Evolutionary conservation across 768 basidiomycete genomes (phyloP).

Genomic region (Mycena chlorophos): DNA sequence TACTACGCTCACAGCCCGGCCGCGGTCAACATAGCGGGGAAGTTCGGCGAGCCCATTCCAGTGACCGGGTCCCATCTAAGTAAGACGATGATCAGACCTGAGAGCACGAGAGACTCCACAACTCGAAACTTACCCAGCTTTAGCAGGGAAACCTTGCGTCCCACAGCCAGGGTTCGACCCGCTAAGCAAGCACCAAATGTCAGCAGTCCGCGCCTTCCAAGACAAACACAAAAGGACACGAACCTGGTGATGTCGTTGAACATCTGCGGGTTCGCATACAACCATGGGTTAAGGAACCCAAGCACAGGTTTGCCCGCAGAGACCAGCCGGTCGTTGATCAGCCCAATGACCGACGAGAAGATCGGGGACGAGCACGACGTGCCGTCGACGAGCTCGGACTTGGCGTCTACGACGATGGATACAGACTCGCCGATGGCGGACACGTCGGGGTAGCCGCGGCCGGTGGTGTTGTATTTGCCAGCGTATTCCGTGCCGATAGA

Average conservation of each 20-base stretch:
- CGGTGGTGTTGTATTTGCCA: constrained; percentile 16
- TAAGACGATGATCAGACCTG: neutral
- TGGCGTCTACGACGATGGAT: constrained; percentile 27
- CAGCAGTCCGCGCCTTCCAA: no score
- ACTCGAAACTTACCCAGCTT: constrained; percentile 37
- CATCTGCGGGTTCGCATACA: constrained; percentile 35
- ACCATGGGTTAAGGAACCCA: constrained; percentile 32
- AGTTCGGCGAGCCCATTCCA: constrained; percentile 26
- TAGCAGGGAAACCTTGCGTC: constrained; percentile 38
- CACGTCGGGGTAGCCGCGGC: constrained; percentile 42
- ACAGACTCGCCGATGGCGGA: constrained; percentile 39
- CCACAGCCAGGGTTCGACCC: constrained; percentile 48
- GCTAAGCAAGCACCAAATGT: no score
- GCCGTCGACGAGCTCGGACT: constrained; percentile 32
- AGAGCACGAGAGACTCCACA: constrained; percentile 4
- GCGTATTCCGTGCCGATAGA: constrained; percentile 18
- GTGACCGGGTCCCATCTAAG: neutral
- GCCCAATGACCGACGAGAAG: constrained; percentile 45
- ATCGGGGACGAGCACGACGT: constrained; percentile 52
- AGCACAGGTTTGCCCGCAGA: constrained; percentile 31
- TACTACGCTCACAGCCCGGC: constrained; percentile 9
- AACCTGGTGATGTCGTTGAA: constrained; percentile 51
- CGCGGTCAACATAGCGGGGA: constrained; percentile 21
- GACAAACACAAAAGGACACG: no score
- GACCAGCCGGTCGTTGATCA: constrained; percentile 46